Evolutionary conservation across 148 eudicot genomes (phyloP), one percentile per base, ranked within the genome.

Genomic region (Persicaria maculosa): DNA sequence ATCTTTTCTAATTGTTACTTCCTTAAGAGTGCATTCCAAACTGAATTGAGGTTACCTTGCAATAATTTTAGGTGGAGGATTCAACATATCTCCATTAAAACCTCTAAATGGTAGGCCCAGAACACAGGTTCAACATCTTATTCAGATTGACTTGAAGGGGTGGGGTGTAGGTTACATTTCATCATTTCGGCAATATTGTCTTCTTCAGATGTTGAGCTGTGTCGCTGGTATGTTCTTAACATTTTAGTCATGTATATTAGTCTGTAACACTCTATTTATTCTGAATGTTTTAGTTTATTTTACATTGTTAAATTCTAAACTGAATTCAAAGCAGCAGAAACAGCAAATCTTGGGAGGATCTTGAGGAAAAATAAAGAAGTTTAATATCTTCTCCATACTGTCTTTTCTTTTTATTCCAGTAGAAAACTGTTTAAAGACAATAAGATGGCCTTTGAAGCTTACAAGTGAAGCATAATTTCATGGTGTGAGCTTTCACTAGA

Each of bases 81-180:
- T 81, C 87, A 95, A 92, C 76, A 92, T 95, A 70, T 92, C 97
- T 77, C 97, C 97, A n/a, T 52, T 95, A 79, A 95, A 90, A 79
- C 86, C 97, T 76, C 86, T 85, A 62, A 90, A 92, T 83, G 99
- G 99, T 46, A 87, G 91, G 83, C 99, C 97, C 53, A 83, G 99
- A 76, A 83, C 99, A 14, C 96, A 90, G 82, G 96, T 95, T 50
- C 99, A 95, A 77, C 92, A 95, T 79, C 99, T 95, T 81, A 95
- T 95, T 94, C 99, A 95, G 79, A 86, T 95, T 85, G 99, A 92
- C 85, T 80, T 92, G 76, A 92, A 92, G 84, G 99, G 99, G 40
- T 95, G 99, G 99, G 99, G 92, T 50, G 94, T 90, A 72, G 97
- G 97, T 68, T 92, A 92, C 77, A 57, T 57, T 19, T 57, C 62